phyloP scores from a whole-genome alignment of 2,329 filamentous ascomycete genomes.

The Fusarium longipes region DNA sequence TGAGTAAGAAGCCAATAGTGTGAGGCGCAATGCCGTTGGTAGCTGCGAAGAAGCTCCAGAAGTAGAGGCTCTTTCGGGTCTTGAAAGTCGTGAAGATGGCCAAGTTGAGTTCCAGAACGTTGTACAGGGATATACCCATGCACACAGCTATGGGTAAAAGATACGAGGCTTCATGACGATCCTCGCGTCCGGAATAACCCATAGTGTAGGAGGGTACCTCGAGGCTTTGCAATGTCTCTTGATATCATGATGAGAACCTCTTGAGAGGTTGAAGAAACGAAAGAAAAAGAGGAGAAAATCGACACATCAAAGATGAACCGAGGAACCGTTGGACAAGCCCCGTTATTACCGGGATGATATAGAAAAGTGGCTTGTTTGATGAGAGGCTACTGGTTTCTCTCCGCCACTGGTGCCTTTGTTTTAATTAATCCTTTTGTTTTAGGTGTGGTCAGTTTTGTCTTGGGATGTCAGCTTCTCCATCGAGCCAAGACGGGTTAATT shows the following conservation, averaged over 20 bases:
- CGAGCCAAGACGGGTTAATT: neutral
- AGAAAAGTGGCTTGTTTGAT: conserved; percentile 6
- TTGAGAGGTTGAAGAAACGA: neutral
- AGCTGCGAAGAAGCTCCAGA: conserved; percentile 52
- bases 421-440: neutral
- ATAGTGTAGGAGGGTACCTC: neutral
- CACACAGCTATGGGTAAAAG: conserved; percentile 13
- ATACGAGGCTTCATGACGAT: neutral
- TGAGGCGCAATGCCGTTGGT: conserved; percentile 49
- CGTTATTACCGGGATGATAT: conserved; percentile 4
- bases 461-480: neutral
- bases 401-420: conserved; percentile 4
- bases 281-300: conserved; percentile 1
- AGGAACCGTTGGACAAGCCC: neutral
- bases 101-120: conserved; percentile 51
- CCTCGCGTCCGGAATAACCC: conserved; percentile 26
- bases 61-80: conserved; percentile 50
- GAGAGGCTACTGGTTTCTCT: conserved; percentile 5
- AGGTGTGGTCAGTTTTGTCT: neutral
- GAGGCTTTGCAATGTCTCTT: neutral
- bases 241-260: conserved; percentile 9
- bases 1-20: conserved; percentile 60
- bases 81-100: conserved; percentile 51
- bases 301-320: conserved; percentile 6
- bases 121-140: conserved; percentile 47